Base-by-base conservation (phyloP, 805 yeast genomes). In the Ogataea sp. region DNA sequence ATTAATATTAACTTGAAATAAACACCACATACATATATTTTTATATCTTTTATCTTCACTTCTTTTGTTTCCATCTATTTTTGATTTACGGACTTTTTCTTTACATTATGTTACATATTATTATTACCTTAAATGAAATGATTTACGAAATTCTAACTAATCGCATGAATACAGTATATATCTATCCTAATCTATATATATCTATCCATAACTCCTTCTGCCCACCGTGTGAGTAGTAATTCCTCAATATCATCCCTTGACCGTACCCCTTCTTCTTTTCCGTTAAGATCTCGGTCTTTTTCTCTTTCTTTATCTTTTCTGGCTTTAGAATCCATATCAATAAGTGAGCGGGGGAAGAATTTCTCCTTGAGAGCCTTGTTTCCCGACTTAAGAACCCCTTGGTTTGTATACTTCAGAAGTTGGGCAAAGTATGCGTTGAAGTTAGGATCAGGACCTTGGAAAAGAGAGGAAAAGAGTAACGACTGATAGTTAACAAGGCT, bases 191-290 rank as follows among this genome's bases (percentile, higher is more conserved):
- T 20, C 15, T 39, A 20, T 7, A 15, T 17, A 42, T 44, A 38
- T 32, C 40, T 42, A 20, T 44, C 47, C n/a, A 61, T 35, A 47
- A 60, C 53, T 3, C 59, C 56, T 38, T 63, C 75, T 1, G 74
- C 68, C 79, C 79, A 73, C 44, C 77, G 56, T 21, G 68, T 67
- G 37, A 71, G 43, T 31, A 73, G 45, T 16, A 73, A 46, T 45
- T 71, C 73, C 46, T 73, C 78, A 10, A 58, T 47, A 28, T 58
- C 59, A 42, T 59, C 64, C 20, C 61, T 47, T 15, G 47, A 31
- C 18, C 38, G 24, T 9, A 18, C 34, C 10, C 31, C 37, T 9
- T 32, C 35, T 13, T 35, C 17, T 23, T 23, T 23, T n/a, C n/a
- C n/a, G n/a, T n/a, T n/a, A n/a, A n/a, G n/a, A n/a, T n/a, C n/a